Base-by-base conservation (phyloP, 345 rosid species). In the Microcos paniculata region DNA sequence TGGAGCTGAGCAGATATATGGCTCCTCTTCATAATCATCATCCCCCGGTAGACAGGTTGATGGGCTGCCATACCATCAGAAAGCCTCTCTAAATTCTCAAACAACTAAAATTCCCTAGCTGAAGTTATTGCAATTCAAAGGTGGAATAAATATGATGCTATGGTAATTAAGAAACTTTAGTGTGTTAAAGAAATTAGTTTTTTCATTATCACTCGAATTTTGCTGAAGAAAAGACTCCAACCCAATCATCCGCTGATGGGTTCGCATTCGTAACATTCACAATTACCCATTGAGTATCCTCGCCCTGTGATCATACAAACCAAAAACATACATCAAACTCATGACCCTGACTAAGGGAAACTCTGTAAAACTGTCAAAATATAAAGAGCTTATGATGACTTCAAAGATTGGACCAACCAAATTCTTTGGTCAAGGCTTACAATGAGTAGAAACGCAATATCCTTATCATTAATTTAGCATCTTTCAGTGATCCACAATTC, bases 141-240 rank as follows among this genome's bases (percentile, higher is more conserved):
- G 68, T 42, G 24, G 4, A 40, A 28, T 9, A 52, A 57, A 42
- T 18, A 43, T 28, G 16, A 70, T 51, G 30, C 43, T 31, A 51
- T 19, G 4, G 43, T 31, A 72, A 56, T 6, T 21, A 70, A 38
- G 46, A 71, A 51, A 53, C 1, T 13, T 8, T 24, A 24, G 11
- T 35, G 6, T 52, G 19, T 31, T 33, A 5, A 28, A n/a, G 61
- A 71, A 53, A 38, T 52, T n/a, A n/a, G 31, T 31, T 31, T 21
- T 71, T 40, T 30, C 66, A 61, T 61, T 62, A 67, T 74, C 90
- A 94, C 97, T 90, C 78, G 87, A 94, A 88, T 69, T 86, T 90
- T 18, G 89, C 90, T 8, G 98, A 97, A 35, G 98, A 94, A 76
- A 92, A 94, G 58, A 94, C 94, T 79, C 93, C 98, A 46, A 94